Evolutionary conservation across 345 rosid genomes (phyloP).

Genomic region (Psidium guajava): DNA sequence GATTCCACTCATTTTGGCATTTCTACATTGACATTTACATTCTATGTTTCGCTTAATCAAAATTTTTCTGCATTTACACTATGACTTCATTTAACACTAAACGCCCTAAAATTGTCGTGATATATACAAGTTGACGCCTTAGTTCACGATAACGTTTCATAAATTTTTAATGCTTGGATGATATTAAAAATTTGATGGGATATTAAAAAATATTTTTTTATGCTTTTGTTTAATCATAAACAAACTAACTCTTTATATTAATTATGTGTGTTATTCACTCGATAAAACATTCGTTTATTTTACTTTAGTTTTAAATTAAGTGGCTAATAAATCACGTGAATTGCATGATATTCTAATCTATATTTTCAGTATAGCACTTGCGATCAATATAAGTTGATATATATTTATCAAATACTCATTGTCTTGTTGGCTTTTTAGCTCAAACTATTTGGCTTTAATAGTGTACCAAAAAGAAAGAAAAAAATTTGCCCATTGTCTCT

Average conservation of each 20-base stretch:
- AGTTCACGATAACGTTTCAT: neutral
- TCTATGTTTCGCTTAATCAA: neutral
- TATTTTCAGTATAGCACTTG: neutral
- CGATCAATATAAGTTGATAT: neutral
- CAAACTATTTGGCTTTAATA: neutral
- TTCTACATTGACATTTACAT: neutral
- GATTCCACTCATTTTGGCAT: neutral
- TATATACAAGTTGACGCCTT: neutral
- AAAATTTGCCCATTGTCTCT: neutral
- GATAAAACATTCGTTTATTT: neutral
- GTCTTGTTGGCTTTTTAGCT: neutral
- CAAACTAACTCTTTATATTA: neutral
- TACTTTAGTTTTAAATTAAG: neutral
- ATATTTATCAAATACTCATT: neutral
- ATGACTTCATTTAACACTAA: neutral
- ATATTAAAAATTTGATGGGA: neutral
- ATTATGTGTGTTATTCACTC: neutral
- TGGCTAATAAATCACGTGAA: neutral
- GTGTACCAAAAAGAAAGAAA: neutral
- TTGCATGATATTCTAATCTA: neutral
- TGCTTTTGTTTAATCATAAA: neutral
- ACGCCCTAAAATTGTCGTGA: no score
- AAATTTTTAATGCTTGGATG: neutral
- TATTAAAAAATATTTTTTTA: neutral
- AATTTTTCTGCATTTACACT: neutral